A percentile compares a stretch with the other conserved stretches of the same genome.
Conservation (phyloP, 2,329 filamentous ascomycete genomes). For the Ustulina deusta region DNA sequence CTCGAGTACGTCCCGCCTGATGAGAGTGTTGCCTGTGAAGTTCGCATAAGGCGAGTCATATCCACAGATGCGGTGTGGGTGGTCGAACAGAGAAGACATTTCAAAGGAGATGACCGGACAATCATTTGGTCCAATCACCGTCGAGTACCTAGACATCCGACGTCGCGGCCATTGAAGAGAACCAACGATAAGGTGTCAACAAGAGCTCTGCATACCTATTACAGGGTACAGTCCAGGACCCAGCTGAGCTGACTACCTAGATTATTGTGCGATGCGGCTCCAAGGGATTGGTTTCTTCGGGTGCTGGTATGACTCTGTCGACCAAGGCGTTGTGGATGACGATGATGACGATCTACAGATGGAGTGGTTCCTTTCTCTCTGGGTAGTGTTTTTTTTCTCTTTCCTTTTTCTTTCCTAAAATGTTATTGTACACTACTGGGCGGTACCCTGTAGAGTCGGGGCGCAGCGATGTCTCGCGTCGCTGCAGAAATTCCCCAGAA, state of each 20-base stretch:
- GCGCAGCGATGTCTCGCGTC: slow-evolving; percentile 32
- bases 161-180: slow-evolving; percentile 5
- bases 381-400: not conserved
- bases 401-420: not conserved
- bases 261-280: not conserved
- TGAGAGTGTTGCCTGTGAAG: slow-evolving; percentile 22
- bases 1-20: slow-evolving; percentile 27
- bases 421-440: not conserved
- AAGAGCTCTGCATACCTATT: slow-evolving; percentile 7
- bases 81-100: slow-evolving; percentile 5
- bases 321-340: slow-evolving; percentile 22
- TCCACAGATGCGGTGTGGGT: slow-evolving; percentile 12
- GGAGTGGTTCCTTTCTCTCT: slow-evolving; percentile 2
- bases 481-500: slow-evolving; percentile 20
- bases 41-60: slow-evolving; percentile 26
- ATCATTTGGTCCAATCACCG: slow-evolving; percentile 20
- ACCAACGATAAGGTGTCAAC: slow-evolving; percentile 25
- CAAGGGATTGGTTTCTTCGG: not conserved
- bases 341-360: slow-evolving; percentile 8
- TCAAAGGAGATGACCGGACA: slow-evolving; percentile 9
- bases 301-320: slow-evolving; percentile 14
- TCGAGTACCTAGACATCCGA: not conserved
- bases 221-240: not conserved
- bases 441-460: not conserved
- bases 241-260: slow-evolving; percentile 12